Evolutionary conservation across 73 alveolate species (phyloP).

Genomic region (Paramecium caudatum): DNA sequence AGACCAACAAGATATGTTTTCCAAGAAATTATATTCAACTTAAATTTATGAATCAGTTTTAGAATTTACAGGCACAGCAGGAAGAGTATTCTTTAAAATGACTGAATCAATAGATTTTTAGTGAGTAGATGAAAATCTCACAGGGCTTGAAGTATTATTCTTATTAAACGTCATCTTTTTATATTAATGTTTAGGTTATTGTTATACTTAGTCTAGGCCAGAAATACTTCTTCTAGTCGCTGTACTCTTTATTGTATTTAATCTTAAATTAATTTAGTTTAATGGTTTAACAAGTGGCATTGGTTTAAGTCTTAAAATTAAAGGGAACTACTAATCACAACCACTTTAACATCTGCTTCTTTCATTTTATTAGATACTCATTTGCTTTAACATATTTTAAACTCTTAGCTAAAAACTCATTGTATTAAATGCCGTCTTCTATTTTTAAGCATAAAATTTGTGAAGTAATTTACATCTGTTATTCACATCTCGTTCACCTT

Average conservation of each 20-base stretch:
- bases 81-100: neutral
- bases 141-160: neutral
- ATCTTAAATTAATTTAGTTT: neutral
- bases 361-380: neutral
- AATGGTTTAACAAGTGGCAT: neutral
- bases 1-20: conserved; percentile 33
- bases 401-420: neutral
- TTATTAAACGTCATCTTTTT: neutral
- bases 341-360: conserved; percentile 29
- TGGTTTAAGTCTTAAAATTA: neutral
- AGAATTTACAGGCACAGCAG: neutral
- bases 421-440: conserved; percentile 16
- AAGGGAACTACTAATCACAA: neutral
- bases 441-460: neutral
- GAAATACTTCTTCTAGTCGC: neutral
- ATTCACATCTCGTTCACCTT: neutral
- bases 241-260: neutral
- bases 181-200: neutral
- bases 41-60: neutral
- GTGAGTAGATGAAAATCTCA: neutral
- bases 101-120: neutral
- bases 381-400: conserved; percentile 19
- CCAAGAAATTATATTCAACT: neutral
- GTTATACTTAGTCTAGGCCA: neutral
- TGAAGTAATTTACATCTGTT: neutral